These are phyloP conservation scores for Fusarium abutilonis DNA, from an alignment of 2,329 filamentous ascomycete genomes.

Conservation along the genomic window DNA sequence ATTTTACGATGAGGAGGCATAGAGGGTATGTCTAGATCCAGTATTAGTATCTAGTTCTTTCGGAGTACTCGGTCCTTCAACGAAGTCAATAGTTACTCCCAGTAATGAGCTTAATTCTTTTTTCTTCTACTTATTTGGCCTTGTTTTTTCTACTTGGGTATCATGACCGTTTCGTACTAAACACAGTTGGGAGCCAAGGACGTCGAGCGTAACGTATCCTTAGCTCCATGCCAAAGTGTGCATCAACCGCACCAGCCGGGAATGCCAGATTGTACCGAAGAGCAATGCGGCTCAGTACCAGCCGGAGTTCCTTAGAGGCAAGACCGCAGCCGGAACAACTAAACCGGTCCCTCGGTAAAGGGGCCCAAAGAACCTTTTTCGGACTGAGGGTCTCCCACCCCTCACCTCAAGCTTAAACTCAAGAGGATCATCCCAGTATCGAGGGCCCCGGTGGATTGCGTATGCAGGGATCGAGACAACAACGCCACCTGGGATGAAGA, in stretches of 20 bases:
- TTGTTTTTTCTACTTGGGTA: too few species aligned
- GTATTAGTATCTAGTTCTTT: too few species aligned
- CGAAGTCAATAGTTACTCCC: too few species aligned
- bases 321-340: constrained; percentile 3
- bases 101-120: too few species aligned
- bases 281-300: constrained; percentile 8
- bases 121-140: too few species aligned
- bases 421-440: constrained; percentile 5
- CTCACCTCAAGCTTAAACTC: constrained; percentile 5
- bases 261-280: constrained; percentile 1
- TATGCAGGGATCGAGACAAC: constrained; percentile 1
- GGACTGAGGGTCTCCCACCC: not conserved
- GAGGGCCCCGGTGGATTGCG: not conserved
- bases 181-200: constrained; percentile 2
- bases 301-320: constrained; percentile 1
- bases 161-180: not conserved
- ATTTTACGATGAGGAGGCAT: too few species aligned
- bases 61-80: too few species aligned
- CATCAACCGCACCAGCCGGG: not conserved
- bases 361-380: constrained; percentile 2
- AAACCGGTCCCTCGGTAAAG: constrained; percentile 10
- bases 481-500: not conserved
- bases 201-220: constrained; percentile 7
- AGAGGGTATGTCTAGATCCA: too few species aligned
- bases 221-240: constrained; percentile 1